Conservation (phyloP, 768 basidiomycete genomes). For the Tremella fuciformis region DNA sequence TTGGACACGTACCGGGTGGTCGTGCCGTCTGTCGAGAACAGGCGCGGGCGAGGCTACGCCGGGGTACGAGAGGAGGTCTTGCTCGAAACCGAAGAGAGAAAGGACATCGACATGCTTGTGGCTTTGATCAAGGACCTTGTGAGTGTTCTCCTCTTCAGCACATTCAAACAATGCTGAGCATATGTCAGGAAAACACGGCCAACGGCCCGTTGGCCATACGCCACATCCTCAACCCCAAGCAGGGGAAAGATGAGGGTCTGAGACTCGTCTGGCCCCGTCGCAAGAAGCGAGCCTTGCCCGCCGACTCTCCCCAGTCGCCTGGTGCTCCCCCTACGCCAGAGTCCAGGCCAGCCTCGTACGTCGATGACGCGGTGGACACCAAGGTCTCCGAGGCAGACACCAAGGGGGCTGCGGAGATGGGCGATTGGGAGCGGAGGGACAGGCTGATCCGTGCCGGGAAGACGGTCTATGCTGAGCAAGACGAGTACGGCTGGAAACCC, state of each 20-base stretch:
- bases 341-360: no score
- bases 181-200: not conserved
- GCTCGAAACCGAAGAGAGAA: not conserved
- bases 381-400: not conserved
- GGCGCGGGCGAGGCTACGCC: constrained; percentile 11
- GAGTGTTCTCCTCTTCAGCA: constrained; percentile 6
- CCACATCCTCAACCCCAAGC: constrained; percentile 19
- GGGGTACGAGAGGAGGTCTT: constrained; percentile 12
- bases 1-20: constrained; percentile 6
- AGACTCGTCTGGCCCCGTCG: constrained; percentile 15
- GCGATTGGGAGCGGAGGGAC: constrained; percentile 19
- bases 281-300: not conserved
- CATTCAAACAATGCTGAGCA: not conserved
- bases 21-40: not conserved
- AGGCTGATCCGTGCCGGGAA: constrained; percentile 14
- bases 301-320: no score
- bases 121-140: constrained; percentile 7
- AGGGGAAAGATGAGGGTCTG: constrained; percentile 18
- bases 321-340: no score
- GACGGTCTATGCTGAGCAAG: constrained; percentile 9
- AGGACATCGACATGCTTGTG: constrained; percentile 8
- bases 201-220: constrained; percentile 11
- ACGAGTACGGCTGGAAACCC: not conserved
- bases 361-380: no score
- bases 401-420: constrained; percentile 10